Evolutionary conservation across 2,329 filamentous ascomycete genomes (phyloP).

Genomic region (Ilyonectria mors-panacis): DNA sequence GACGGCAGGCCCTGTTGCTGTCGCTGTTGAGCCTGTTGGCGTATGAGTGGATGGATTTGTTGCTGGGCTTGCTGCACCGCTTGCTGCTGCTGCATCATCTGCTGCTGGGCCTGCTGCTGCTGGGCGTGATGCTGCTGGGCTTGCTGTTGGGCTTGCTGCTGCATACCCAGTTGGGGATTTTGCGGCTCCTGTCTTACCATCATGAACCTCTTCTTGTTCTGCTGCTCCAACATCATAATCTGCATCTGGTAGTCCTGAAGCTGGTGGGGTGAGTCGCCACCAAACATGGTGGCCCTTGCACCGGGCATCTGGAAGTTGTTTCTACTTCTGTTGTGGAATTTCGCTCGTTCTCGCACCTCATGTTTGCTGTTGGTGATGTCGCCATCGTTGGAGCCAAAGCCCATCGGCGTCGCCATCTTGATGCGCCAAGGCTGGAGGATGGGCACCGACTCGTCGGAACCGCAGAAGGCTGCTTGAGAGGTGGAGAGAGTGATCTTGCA

Average conservation of each 20-base stretch:
- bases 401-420: constrained; percentile 58
- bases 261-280: constrained; percentile 73
- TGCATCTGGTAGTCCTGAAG: constrained; percentile 91
- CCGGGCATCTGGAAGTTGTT: constrained; percentile 33
- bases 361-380: constrained; percentile 57
- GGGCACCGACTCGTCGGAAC: constrained; percentile 69
- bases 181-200: constrained; percentile 83
- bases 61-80: constrained; percentile 11
- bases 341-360: constrained; percentile 53
- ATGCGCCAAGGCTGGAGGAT: constrained; percentile 71
- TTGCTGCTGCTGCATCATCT: constrained; percentile 10
- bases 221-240: constrained; percentile 86
- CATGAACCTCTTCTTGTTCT: constrained; percentile 87
- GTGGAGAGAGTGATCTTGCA: constrained; percentile 74
- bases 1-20: not conserved
- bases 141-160: constrained; percentile 40
- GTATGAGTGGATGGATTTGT: not conserved
- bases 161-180: constrained; percentile 17
- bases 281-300: constrained; percentile 28
- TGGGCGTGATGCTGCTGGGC: not conserved
- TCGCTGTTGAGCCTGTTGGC: not conserved
- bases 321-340: constrained; percentile 50
- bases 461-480: constrained; percentile 71
- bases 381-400: constrained; percentile 25
- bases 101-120: constrained; percentile 9